Conservation (phyloP, 2,329 filamentous ascomycete genomes). For the Raffaelea albimanens region DNA sequence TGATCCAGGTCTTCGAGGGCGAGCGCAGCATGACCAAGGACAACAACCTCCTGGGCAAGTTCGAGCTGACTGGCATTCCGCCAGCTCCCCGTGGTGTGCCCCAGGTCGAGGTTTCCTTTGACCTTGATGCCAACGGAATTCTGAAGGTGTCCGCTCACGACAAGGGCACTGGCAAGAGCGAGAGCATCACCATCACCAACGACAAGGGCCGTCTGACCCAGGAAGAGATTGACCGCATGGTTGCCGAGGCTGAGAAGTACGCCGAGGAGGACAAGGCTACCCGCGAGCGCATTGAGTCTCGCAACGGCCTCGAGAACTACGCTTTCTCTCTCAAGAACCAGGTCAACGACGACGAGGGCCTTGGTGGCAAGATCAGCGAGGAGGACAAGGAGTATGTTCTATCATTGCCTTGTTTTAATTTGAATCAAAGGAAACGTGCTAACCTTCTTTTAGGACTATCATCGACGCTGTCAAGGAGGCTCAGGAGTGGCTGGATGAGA, state of each 20-base stretch:
- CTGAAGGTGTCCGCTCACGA: slow-evolving; percentile 92
- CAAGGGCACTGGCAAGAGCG: slow-evolving; percentile 95
- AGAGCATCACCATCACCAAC: slow-evolving; percentile 98
- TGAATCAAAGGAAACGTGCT: slow-evolving; percentile 4
- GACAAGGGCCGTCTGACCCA: slow-evolving; percentile 95
- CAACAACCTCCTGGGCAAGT: slow-evolving; percentile 96
- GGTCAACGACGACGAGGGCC: slow-evolving; percentile 90
- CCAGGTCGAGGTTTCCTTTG: slow-evolving; percentile 96
- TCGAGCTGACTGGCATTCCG: slow-evolving; percentile 93
- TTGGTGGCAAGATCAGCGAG: slow-evolving; percentile 96
- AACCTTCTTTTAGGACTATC: slow-evolving; percentile 55
- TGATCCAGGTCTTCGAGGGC: slow-evolving; percentile 93
- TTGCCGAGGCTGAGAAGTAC: slow-evolving; percentile 95
- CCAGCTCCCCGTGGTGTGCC: slow-evolving; percentile 92
- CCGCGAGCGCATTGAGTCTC: slow-evolving; percentile 90
- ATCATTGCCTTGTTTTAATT: slow-evolving; percentile 14
- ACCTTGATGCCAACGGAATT: slow-evolving; percentile 97
- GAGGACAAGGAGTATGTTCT: slow-evolving; percentile 98
- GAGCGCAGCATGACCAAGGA: slow-evolving; percentile 92
- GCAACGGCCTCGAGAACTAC: slow-evolving; percentile 98
- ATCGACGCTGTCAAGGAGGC: slow-evolving; percentile 95
- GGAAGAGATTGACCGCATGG: slow-evolving; percentile 99
- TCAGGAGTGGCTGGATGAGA: slow-evolving; percentile 94
- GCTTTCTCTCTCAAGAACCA: slow-evolving; percentile 99
- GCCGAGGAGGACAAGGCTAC: slow-evolving; percentile 99